Conservation (phyloP, 2,329 filamentous ascomycete genomes). For the Phialocephala subalpina region DNA sequence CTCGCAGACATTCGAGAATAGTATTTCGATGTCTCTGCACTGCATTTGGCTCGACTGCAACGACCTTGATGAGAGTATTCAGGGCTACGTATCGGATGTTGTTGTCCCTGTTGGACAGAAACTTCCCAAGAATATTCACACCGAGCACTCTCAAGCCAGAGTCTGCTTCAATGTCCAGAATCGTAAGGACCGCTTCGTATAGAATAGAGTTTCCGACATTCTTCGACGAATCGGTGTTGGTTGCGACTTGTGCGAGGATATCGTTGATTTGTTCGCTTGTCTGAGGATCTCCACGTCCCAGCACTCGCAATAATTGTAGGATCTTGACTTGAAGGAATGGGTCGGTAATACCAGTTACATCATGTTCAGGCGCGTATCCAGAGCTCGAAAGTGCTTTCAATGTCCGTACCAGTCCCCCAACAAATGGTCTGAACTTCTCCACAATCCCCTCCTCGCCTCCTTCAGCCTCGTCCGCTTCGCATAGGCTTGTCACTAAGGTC, state of each 20-base stretch:
- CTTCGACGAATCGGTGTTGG: constrained; percentile 97
- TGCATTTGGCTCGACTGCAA: constrained; percentile 96
- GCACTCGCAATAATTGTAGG: constrained; percentile 81
- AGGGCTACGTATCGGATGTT: constrained; percentile 98
- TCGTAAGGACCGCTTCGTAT: constrained; percentile 96
- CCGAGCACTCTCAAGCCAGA: constrained; percentile 92
- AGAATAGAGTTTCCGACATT: constrained; percentile 98
- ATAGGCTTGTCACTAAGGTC: constrained; percentile 89
- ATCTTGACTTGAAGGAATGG: constrained; percentile 98
- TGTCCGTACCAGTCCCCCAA: constrained; percentile 86
- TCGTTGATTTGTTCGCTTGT: constrained; percentile 99
- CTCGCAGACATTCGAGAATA: constrained; percentile 92
- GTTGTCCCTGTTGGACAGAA: constrained; percentile 97
- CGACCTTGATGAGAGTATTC: constrained; percentile 97
- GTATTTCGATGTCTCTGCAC: constrained; percentile 98
- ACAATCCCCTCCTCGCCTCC: constrained; percentile 89
- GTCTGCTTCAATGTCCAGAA: constrained; percentile 97
- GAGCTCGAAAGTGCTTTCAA: constrained; percentile 93
- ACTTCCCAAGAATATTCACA: constrained; percentile 98
- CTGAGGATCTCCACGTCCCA: constrained; percentile 84
- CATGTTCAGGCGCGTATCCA: constrained; percentile 96
- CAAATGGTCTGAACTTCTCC: constrained; percentile 88
- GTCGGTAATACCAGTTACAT: constrained; percentile 97
- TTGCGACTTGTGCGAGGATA: constrained; percentile 95
- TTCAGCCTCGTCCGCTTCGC: constrained; percentile 93